Conservation (phyloP, 106 monocot genomes). For the Dendrobium nobile region DNA sequence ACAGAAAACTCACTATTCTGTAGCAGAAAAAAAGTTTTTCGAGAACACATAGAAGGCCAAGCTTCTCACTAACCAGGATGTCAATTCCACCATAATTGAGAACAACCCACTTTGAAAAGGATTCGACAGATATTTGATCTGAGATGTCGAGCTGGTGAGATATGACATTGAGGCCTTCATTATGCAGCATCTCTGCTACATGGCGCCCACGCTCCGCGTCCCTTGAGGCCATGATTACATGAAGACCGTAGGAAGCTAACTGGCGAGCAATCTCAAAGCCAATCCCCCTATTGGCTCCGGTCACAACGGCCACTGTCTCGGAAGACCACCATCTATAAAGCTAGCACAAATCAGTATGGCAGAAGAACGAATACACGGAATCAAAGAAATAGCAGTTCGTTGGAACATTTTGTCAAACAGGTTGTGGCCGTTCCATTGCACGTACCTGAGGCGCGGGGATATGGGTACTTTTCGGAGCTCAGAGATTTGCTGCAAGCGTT, state of each 20-base stretch:
- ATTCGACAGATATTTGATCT: slow-evolving; percentile 38
- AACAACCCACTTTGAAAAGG: slow-evolving; percentile 43
- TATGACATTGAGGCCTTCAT: slow-evolving; percentile 25
- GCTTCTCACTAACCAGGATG: slow-evolving; percentile 50
- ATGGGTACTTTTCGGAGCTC: slow-evolving; percentile 48
- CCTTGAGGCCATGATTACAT: slow-evolving; percentile 61
- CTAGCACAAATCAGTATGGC: neutral
- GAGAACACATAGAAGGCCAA: neutral
- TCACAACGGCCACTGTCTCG: slow-evolving; percentile 66
- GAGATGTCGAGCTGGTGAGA: slow-evolving; percentile 60
- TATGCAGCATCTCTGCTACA: slow-evolving; percentile 27
- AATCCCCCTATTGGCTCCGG: slow-evolving; percentile 77
- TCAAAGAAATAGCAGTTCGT: neutral
- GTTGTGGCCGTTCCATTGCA: slow-evolving; percentile 1
- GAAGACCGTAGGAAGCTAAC: slow-evolving; percentile 46
- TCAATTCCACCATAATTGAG: slow-evolving; percentile 55
- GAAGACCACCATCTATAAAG: slow-evolving; percentile 59
- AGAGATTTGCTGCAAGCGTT: slow-evolving; percentile 58
- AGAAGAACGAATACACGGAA: neutral
- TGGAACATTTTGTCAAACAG: slow-evolving; percentile 23
- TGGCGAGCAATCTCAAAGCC: slow-evolving; percentile 78
- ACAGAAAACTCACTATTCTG: no score
- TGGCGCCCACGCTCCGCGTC: slow-evolving; percentile 32
- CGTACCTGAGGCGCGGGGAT: slow-evolving; percentile 32
- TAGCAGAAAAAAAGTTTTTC: neutral